phyloP scores from a whole-genome alignment of 2,329 filamentous ascomycete species.

The Microsporum ferrugineum region DNA sequence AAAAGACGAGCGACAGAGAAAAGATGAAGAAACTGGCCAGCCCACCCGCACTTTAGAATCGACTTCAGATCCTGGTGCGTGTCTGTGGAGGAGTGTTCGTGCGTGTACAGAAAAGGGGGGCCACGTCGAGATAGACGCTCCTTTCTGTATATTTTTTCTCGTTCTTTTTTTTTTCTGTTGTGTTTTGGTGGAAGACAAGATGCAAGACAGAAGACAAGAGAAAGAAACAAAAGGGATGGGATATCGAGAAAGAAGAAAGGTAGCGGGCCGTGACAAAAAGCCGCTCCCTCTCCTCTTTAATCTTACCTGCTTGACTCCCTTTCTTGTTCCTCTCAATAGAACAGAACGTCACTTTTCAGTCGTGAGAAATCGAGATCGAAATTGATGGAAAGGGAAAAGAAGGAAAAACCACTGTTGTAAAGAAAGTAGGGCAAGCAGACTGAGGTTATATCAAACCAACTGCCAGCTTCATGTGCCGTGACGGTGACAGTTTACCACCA shows the following conservation, averaged over 20 bases:
- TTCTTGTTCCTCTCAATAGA: neutral
- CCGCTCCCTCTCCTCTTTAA: conserved; percentile 20
- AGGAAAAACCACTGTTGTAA: neutral
- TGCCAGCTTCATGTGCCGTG: neutral
- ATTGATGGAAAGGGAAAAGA: conserved; percentile 15
- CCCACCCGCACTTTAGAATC: neutral
- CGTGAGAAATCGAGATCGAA: conserved; percentile 25
- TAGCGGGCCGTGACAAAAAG: conserved; percentile 35
- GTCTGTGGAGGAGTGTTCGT: neutral
- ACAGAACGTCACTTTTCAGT: conserved; percentile 8
- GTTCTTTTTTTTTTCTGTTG: neutral
- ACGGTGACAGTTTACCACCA: conserved; percentile 36
- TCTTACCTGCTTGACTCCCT: neutral
- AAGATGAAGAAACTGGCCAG: neutral
- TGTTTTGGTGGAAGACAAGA: neutral
- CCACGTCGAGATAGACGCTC: conserved; percentile 10
- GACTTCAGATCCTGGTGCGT: neutral
- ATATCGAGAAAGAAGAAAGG: conserved; percentile 23
- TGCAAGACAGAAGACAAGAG: neutral
- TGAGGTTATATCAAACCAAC: neutral
- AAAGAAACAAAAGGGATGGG: conserved; percentile 9
- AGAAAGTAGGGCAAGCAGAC: neutral
- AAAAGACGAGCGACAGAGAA: neutral
- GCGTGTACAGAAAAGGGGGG: neutral
- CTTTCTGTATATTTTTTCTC: neutral